Percentiles rank a stretch among this genome's conserved stretches.
phyloP scores from a whole-genome alignment of 805 yeast genomes.

The Hanseniaspora jakobsenii region DNA sequence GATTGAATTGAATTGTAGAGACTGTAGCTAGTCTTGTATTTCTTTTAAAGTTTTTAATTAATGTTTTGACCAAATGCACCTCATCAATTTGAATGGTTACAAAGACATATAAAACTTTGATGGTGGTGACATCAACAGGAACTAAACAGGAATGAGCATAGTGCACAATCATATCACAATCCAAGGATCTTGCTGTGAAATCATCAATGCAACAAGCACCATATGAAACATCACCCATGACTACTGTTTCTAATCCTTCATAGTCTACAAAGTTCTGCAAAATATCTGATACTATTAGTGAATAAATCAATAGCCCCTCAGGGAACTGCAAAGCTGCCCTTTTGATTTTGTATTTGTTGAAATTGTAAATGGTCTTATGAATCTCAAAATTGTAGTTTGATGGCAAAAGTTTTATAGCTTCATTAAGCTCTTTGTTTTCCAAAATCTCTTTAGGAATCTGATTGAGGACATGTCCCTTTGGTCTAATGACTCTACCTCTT shows the following conservation, averaged over 20 bases:
- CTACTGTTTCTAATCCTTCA: constrained; percentile 56
- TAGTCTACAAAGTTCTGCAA: constrained; percentile 71
- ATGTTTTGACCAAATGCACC: constrained; percentile 63
- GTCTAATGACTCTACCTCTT: constrained; percentile 37
- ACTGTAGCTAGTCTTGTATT: constrained; percentile 69
- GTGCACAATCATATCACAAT: constrained; percentile 88
- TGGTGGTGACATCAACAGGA: constrained; percentile 82
- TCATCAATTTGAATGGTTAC: constrained; percentile 88
- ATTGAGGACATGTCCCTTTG: constrained; percentile 37
- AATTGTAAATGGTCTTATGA: constrained; percentile 91
- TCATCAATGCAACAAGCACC: constrained; percentile 99
- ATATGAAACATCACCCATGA: constrained; percentile 97
- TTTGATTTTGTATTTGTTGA: constrained; percentile 57
- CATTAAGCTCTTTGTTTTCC: constrained; percentile 67
- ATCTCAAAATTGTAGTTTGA: constrained; percentile 90
- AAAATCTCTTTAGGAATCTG: constrained; percentile 83
- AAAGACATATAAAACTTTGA: constrained; percentile 87
- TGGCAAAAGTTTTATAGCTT: constrained; percentile 71
- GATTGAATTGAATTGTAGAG: constrained; percentile 95
- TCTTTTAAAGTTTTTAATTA: constrained; percentile 51
- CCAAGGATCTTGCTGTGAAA: constrained; percentile 81
- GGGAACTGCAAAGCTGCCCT: constrained; percentile 96
- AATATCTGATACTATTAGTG: constrained; percentile 82
- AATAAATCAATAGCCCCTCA: constrained; percentile 81
- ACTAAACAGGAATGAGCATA: constrained; percentile 96